A percentile compares a stretch with the other conserved stretches of the same genome.
phyloP scores from a whole-genome alignment of 2,329 filamentous ascomycete species.

The Sporothrix sp. region DNA sequence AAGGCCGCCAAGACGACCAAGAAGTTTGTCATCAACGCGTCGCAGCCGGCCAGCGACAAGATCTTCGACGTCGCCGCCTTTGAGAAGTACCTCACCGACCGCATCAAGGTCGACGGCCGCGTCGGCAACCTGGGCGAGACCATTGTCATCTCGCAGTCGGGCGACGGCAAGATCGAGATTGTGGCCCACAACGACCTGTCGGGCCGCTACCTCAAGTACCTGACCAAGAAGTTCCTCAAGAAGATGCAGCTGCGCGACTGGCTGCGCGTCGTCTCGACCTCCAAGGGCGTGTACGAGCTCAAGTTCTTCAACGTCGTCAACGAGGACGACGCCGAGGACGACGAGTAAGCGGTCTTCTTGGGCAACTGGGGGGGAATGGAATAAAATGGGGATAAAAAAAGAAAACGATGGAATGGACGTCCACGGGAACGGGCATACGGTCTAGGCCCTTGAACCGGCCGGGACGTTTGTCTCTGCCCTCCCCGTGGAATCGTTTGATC shows the following conservation, averaged over 20 bases:
- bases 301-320: constrained; percentile 99
- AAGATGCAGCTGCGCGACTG: constrained; percentile 99
- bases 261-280: constrained; percentile 97
- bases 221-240: constrained; percentile 99
- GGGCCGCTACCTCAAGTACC: constrained; percentile 98
- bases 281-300: constrained; percentile 97
- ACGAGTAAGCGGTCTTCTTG: constrained; percentile 58
- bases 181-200: constrained; percentile 96
- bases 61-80: constrained; percentile 99
- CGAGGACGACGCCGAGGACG: constrained; percentile 95
- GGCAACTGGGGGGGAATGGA: neutral
- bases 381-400: neutral
- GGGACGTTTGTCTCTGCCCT: neutral
- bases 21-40: constrained; percentile 99
- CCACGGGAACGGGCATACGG: neutral
- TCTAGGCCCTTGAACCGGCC: too few relatives aligned
- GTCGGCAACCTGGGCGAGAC: constrained; percentile 95
- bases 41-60: constrained; percentile 96
- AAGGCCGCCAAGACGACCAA: constrained; percentile 68
- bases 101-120: constrained; percentile 98
- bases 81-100: constrained; percentile 99
- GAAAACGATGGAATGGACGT: neutral
- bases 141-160: constrained; percentile 80
- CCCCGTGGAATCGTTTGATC: too few relatives aligned
- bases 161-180: constrained; percentile 97